phyloP scores from a whole-genome alignment of 2,329 filamentous ascomycete genomes.

The Aspergillus japonicus region DNA sequence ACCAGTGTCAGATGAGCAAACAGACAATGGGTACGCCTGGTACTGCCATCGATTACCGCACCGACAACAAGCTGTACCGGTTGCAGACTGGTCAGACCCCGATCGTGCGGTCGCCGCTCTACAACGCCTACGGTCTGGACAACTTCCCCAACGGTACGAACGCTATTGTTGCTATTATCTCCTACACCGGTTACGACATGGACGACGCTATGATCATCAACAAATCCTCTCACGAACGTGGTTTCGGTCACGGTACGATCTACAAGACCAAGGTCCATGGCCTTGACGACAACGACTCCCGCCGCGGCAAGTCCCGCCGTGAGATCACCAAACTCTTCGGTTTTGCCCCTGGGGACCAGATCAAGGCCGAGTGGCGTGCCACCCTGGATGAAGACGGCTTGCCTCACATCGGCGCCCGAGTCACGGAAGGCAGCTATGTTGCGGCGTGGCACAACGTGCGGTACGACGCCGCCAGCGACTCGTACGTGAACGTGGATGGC shows the following conservation, averaged over 20 bases:
- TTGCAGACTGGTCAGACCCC: slow-evolving; percentile 95
- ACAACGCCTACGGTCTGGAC: slow-evolving; percentile 95
- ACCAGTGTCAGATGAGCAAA: slow-evolving; percentile 99
- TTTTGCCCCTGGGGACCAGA: slow-evolving; percentile 74
- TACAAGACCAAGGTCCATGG: slow-evolving; percentile 96
- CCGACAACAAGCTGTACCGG: slow-evolving; percentile 95
- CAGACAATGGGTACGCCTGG: slow-evolving; percentile 98
- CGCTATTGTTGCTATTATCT: slow-evolving; percentile 93
- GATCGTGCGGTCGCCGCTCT: slow-evolving; percentile 83
- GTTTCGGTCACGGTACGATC: slow-evolving; percentile 92
- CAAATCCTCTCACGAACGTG: slow-evolving; percentile 92
- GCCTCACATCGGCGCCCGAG: slow-evolving; percentile 72
- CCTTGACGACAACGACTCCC: slow-evolving; percentile 72
- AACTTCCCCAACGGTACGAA: slow-evolving; percentile 98
- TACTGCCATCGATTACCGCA: slow-evolving; percentile 78
- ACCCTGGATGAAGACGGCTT: slow-evolving; percentile 85
- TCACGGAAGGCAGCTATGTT: slow-evolving; percentile 79
- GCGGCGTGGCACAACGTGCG: slow-evolving; percentile 88
- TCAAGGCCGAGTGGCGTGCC: slow-evolving; percentile 68
- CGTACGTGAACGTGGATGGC: slow-evolving; percentile 81
- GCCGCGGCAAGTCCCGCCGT: slow-evolving; percentile 63
- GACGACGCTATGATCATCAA: slow-evolving; percentile 99
- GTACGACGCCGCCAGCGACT: slow-evolving; percentile 67
- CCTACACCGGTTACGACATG: slow-evolving; percentile 99
- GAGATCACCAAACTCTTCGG: slow-evolving; percentile 82